Evolutionary conservation across 1,284 basidiomycete genomes (phyloP), one percentile per base, ranked within the genome.

Genomic region (Ceratobasidium papillatum): DNA sequence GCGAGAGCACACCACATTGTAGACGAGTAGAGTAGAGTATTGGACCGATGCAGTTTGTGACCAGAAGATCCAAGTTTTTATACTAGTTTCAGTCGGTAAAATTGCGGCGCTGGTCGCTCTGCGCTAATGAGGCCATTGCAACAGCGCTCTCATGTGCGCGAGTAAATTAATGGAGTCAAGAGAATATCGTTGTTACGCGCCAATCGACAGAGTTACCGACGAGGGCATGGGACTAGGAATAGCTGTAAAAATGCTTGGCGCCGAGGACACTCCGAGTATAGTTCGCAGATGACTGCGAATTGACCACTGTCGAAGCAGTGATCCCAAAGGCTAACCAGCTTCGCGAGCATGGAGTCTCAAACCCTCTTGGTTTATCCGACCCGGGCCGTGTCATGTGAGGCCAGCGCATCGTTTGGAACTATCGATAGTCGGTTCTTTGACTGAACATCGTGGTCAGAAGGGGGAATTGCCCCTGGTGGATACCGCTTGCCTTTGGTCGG

Each of bases 181-280:
- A 47, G 45, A 41, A 41, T 14, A 5, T 41, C 38, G 7, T 14
- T 7, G 14, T 41, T 14, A 41, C 38, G 14, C 14, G n/a, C 38
- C 38, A 41, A 14, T 41, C 14, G 38, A 36, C 32, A 36, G 8
- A 22, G 38, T 5, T 27, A 38, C n/a, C n/a, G n/a, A n/a, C n/a
- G n/a, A n/a, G n/a, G 59, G 17, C 19, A 58, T 27, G 62, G 27
- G 52, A 8, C 25, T 52, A 27, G n/a, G n/a, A 52, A 22, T 52
- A 41, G 38, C 14, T n/a, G n/a, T 41, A 14, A 41, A 41, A 41
- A 27, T 27, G 11, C 59, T n/a, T 41, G 59, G 59, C 59, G 36
- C 59, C 59, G 59, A 62, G 59, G 59, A 62, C 32, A 62, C 32
- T 12, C 59, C 36, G 59, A 62, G 36, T 62, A 62, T 62, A 38